Evolutionary conservation across 139 green algal species (phyloP).

Genomic region (Volvox reticuliferus): DNA sequence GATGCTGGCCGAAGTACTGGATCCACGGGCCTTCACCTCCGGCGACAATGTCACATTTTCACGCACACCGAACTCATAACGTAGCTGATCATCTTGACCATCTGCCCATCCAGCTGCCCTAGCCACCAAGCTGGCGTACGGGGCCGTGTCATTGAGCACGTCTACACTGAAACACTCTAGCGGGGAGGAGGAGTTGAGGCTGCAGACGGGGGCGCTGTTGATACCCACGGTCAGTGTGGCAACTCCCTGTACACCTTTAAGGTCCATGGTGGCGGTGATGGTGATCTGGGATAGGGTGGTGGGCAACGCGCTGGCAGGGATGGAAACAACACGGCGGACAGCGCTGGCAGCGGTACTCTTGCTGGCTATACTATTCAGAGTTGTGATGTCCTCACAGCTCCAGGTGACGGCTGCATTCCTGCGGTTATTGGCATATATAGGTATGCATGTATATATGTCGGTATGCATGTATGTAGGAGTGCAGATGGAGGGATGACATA

Average conservation of each 20-base stretch:
- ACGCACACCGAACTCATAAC: slow-evolving; percentile 6
- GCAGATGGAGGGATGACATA: too few species aligned
- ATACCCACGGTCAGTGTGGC: background rate
- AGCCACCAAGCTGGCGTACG: background rate
- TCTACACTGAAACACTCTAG: background rate
- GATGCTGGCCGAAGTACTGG: background rate
- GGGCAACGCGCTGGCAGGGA: background rate
- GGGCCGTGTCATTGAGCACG: background rate
- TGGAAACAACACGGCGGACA: background rate
- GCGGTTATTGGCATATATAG: background rate
- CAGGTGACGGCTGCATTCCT: background rate
- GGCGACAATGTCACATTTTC: background rate
- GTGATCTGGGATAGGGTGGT: background rate
- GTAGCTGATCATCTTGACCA: background rate
- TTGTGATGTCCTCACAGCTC: background rate
- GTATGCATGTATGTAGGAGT: too few species aligned
- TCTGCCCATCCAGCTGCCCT: background rate
- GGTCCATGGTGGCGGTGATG: background rate
- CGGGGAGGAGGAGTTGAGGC: background rate
- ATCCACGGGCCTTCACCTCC: background rate
- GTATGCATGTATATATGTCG: too few species aligned
- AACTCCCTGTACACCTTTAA: background rate
- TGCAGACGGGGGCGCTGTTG: slow-evolving; percentile 7
- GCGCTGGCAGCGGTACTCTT: background rate
- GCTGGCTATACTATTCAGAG: background rate